Evolutionary conservation across 1,139 yeast species (phyloP), one percentile per base, ranked within the genome.

Genomic region (Komagataea norvegica): DNA sequence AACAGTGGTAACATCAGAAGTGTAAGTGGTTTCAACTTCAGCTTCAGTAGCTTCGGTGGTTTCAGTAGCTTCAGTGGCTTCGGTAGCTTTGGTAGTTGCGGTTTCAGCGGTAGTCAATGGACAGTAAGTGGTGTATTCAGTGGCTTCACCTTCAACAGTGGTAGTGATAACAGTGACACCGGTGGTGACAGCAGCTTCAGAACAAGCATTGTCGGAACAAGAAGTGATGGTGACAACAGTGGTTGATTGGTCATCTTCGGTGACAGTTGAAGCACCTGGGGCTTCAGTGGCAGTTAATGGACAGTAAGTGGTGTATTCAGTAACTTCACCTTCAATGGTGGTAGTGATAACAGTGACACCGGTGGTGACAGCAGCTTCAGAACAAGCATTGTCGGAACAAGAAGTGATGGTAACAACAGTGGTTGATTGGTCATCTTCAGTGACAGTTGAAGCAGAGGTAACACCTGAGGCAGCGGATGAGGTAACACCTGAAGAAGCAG

Each of bases 161-260:
- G 71, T 62, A 37, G 66, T 59, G 34, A 68, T n/a, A 19, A n/a
- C 22, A 18, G 46, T 44, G 18, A 35, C 36, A 6, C 44, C 31
- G 11, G 34, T 25, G 13, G 46, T 41, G 33, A 41, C 25, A 26
- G 31, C 36, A 18, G 45, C 31, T 16, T 19, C 11, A 16, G 19
- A 6, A 51, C 73, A 66, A 31, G 47, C 57, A 42, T 61, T 40
- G 43, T 60, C 60, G 8, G 57, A 46, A 55, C 74, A 68, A 13
- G 45, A 37, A 26, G 48, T 45, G 30, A 37, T 15, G 29, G 48
- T 41, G 27, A 38, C 22, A 30, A 41, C 41, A 22, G 50, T 44
- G 28, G 47, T 40, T 11, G 35, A 10, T 16, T 25, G 16, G 15
- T 32, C 26, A 18, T 28, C 13, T 15, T 23, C 11, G 13, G 25